These are phyloP conservation scores for Botrytis squamosa DNA, from an alignment of 2,329 filamentous ascomycete species.

Conservation along the genomic window DNA sequence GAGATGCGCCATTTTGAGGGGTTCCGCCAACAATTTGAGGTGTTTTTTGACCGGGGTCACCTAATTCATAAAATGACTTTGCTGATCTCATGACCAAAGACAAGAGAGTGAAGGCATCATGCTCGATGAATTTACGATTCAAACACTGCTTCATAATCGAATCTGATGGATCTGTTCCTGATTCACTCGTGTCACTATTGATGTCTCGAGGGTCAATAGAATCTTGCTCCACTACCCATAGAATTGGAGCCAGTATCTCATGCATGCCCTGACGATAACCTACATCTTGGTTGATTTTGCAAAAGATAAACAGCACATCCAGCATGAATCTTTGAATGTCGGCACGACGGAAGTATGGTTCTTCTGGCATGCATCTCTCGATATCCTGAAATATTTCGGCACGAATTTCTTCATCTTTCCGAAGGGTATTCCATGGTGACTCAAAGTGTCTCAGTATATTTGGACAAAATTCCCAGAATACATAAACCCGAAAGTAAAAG, in stretches of 20 bases:
- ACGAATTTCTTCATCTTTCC: constrained; percentile 78
- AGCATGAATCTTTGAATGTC: constrained; percentile 77
- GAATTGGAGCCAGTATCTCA: constrained; percentile 84
- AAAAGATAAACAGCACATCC: constrained; percentile 91
- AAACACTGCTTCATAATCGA: constrained; percentile 60
- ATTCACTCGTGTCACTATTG: constrained; percentile 39
- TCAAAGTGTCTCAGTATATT: constrained; percentile 51
- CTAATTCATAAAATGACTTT: constrained; percentile 76
- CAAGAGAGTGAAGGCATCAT: constrained; percentile 87
- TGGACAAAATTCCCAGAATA: background rate
- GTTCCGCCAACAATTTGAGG: constrained; percentile 27
- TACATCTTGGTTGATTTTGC: constrained; percentile 82
- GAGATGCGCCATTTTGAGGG: constrained; percentile 49
- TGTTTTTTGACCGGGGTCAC: constrained; percentile 45
- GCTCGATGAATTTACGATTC: constrained; percentile 74
- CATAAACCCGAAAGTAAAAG: background rate
- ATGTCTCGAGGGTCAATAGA: constrained; percentile 55
- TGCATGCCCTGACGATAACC: constrained; percentile 99
- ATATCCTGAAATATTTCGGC: constrained; percentile 94
- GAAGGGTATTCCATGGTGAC: constrained; percentile 89
- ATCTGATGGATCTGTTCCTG: constrained; percentile 24
- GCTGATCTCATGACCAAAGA: constrained; percentile 83
- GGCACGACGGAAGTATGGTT: constrained; percentile 81
- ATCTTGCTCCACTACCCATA: constrained; percentile 82
- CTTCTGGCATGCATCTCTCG: constrained; percentile 84